Conservation (phyloP, 1,284 basidiomycete genomes). For the Ganoderma meredithae region DNA sequence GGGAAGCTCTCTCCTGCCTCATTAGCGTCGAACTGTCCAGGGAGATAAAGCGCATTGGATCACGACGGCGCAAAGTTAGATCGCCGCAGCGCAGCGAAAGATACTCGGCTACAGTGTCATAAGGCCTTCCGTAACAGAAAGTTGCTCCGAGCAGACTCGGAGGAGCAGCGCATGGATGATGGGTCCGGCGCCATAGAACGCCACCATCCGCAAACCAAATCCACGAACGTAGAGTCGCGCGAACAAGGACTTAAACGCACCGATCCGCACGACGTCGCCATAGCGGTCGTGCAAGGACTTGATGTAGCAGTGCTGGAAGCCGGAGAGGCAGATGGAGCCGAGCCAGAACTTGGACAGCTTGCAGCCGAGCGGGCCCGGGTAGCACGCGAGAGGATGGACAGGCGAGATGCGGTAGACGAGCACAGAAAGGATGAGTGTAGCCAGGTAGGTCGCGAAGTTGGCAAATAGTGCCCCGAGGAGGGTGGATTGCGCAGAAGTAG, state of each 20-base stretch:
- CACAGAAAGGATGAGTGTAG: constrained; percentile 30
- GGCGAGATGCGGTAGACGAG: constrained; percentile 39
- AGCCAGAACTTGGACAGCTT: constrained; percentile 36
- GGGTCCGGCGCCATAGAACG: no score
- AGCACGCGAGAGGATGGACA: constrained; percentile 25
- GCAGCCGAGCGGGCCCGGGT: constrained; percentile 37
- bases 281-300: constrained; percentile 36
- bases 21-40: no score
- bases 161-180: no score
- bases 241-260: constrained; percentile 11
- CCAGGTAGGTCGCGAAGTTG: neutral
- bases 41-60: no score
- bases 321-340: constrained; percentile 24
- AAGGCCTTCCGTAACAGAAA: no score
- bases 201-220: no score
- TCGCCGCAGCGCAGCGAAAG: no score
- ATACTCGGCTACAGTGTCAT: no score
- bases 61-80: no score
- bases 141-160: no score
- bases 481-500: neutral
- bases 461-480: neutral
- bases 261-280: constrained; percentile 40
- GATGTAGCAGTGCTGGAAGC: constrained; percentile 35
- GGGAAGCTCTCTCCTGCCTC: no score
- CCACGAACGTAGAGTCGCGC: no score